A percentile compares a stretch with the other conserved stretches of the same genome.
Conservation (phyloP, 2,329 filamentous ascomycete genomes). For the Didymella pomorum region DNA sequence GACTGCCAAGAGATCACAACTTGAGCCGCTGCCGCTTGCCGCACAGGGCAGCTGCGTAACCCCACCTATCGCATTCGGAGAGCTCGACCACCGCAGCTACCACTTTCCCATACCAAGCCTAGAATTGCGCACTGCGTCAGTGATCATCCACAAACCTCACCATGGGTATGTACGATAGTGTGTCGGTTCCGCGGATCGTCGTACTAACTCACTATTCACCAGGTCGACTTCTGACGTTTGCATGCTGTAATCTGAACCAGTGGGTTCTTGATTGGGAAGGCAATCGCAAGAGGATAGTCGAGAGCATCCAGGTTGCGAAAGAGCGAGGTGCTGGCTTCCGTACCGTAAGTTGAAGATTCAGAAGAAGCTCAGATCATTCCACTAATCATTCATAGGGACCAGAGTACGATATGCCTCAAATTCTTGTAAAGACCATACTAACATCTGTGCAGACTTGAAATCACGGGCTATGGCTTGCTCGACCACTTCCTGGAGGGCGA, state of each 20-base stretch:
- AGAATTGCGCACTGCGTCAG: background rate
- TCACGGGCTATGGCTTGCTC: constrained; percentile 51
- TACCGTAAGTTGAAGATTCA: constrained; percentile 53
- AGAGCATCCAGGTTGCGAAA: constrained; percentile 69
- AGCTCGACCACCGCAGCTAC: constrained; percentile 15
- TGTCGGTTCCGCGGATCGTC: background rate
- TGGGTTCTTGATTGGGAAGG: constrained; percentile 56
- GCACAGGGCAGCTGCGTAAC: constrained; percentile 18
- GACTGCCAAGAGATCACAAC: constrained; percentile 9
- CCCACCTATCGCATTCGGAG: constrained; percentile 17
- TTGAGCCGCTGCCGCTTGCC: constrained; percentile 14
- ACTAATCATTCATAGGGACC: constrained; percentile 12
- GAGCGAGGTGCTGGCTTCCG: constrained; percentile 15
- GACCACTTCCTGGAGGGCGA: constrained; percentile 63
- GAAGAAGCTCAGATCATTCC: too few relatives aligned
- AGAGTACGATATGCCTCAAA: constrained; percentile 10
- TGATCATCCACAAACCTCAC: background rate
- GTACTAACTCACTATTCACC: constrained; percentile 2
- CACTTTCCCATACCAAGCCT: constrained; percentile 3
- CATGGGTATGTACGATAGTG: constrained; percentile 7
- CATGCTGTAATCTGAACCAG: constrained; percentile 44
- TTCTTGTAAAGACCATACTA: background rate
- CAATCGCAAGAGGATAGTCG: constrained; percentile 69
- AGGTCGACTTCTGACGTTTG: constrained; percentile 37
- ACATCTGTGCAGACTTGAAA: constrained; percentile 49